A percentile compares a stretch with the other conserved stretches of the same genome.
Evolutionary conservation across 2,329 filamentous ascomycete genomes (phyloP).

Genomic region (Clonostachys solani): DNA sequence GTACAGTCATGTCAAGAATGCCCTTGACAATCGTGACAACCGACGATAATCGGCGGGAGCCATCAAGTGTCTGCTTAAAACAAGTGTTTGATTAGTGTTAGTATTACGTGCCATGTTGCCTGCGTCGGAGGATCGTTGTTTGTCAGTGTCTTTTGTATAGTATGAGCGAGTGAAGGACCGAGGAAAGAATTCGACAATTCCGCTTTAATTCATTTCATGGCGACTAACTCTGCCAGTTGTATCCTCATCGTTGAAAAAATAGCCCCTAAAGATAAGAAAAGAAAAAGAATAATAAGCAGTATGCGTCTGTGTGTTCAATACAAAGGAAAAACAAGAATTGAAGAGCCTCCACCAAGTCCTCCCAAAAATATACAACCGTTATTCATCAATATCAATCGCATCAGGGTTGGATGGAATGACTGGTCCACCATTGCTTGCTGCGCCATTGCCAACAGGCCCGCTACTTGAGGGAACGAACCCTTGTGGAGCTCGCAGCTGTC

Average conservation of each 20-base stretch:
- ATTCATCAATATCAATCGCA: conserved; percentile 74
- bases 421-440: conserved; percentile 31
- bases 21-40: conserved; percentile 25
- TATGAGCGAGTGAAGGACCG: too few species aligned
- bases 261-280: too few species aligned
- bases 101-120: too few species aligned
- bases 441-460: conserved; percentile 53
- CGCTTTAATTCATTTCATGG: too few species aligned
- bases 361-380: conserved; percentile 11
- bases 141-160: too few species aligned
- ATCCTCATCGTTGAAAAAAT: too few species aligned
- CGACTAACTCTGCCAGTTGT: too few species aligned
- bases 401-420: conserved; percentile 68
- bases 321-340: not conserved
- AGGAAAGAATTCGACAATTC: too few species aligned
- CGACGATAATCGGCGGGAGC: conserved; percentile 5
- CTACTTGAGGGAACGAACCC: conserved; percentile 89
- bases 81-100: not conserved
- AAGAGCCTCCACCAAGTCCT: not conserved
- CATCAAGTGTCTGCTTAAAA: not conserved
- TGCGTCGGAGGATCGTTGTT: too few species aligned
- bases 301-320: not conserved
- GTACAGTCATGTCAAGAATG: conserved; percentile 1
- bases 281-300: too few species aligned
- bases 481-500: conserved; percentile 80